Evolutionary conservation across 305 asterid species (phyloP).

Genomic region (Plantago lanceolata): DNA sequence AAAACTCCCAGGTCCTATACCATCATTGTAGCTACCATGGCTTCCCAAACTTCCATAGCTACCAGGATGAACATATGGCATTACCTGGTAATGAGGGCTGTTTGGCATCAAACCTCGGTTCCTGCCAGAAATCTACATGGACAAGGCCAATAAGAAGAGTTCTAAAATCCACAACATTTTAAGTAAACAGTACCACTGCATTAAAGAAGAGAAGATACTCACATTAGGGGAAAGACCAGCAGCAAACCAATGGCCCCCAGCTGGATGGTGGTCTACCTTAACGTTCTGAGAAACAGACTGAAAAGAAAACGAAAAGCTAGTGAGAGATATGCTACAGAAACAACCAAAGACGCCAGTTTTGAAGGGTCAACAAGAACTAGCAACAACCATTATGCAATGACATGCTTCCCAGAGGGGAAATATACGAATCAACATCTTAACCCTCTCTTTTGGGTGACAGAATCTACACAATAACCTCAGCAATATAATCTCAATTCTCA

Average conservation of each 20-base stretch:
- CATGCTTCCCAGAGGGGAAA: constrained; percentile 8
- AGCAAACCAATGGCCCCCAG: constrained; percentile 99
- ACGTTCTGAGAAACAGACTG: constrained; percentile 85
- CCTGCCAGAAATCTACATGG: constrained; percentile 70
- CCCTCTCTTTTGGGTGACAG: constrained; percentile 4
- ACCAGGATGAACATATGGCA: constrained; percentile 73
- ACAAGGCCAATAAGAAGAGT: constrained; percentile 24
- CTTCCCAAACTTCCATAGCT: constrained; percentile 98
- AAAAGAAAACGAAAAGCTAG: constrained; percentile 22
- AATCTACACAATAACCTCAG: background rate
- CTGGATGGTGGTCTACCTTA: constrained; percentile 95
- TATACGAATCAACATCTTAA: constrained; percentile 7
- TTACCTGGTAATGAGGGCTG: constrained; percentile 77
- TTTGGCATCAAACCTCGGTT: constrained; percentile 58
- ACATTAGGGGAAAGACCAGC: constrained; percentile 99
- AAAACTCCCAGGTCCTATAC: constrained; percentile 74
- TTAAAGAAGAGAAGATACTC: constrained; percentile 37
- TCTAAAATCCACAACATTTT: constrained; percentile 6
- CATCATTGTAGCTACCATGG: constrained; percentile 92
- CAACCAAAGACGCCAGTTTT: constrained; percentile 2
- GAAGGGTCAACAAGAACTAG: constrained; percentile 14
- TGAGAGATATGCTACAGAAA: constrained; percentile 21
- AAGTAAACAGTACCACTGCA: constrained; percentile 18
- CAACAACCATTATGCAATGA: background rate
- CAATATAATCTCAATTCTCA: background rate